These are phyloP conservation scores for Claviceps fusiformis DNA, from an alignment of 2,329 filamentous ascomycete species.

Conservation along the genomic window DNA sequence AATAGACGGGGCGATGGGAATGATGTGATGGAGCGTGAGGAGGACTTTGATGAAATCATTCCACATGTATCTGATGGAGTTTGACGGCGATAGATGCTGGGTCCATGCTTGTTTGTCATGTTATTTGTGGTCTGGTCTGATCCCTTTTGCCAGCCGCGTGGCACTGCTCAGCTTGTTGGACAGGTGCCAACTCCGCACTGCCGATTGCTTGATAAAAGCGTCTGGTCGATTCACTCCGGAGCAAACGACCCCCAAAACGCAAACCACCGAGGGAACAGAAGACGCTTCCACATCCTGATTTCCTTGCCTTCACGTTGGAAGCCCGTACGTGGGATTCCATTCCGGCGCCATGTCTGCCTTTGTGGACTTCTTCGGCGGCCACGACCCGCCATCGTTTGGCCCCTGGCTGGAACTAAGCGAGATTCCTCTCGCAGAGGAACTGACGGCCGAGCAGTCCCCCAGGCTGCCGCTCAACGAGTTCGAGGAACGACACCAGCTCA, in stretches of 20 bases:
- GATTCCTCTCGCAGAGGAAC: conserved; percentile 12
- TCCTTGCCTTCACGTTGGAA: not conserved
- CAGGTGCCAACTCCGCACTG: not conserved
- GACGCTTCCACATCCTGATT: not conserved
- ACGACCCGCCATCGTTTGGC: not conserved
- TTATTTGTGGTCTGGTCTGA: too few species aligned
- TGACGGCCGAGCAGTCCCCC: conserved; percentile 10
- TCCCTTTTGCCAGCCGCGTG: not conserved
- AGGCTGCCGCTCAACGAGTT: conserved; percentile 6
- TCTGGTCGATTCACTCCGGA: not conserved
- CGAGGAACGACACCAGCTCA: conserved; percentile 5
- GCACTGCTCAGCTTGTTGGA: not conserved
- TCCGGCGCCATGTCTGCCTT: not conserved
- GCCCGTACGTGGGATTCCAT: not conserved
- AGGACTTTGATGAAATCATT: too few species aligned
- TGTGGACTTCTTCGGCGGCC: conserved; percentile 1
- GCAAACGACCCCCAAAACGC: not conserved
- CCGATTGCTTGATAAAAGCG: not conserved
- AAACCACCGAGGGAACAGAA: too few species aligned
- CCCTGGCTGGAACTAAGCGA: conserved; percentile 8
- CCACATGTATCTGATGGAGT: not conserved
- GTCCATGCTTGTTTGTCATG: too few species aligned
- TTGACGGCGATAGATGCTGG: too few species aligned
- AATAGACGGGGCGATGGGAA: too few species aligned
- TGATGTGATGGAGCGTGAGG: too few species aligned